phyloP scores from a whole-genome alignment of 1,139 yeast genomes.

The Scheffersomyces insectosa region DNA sequence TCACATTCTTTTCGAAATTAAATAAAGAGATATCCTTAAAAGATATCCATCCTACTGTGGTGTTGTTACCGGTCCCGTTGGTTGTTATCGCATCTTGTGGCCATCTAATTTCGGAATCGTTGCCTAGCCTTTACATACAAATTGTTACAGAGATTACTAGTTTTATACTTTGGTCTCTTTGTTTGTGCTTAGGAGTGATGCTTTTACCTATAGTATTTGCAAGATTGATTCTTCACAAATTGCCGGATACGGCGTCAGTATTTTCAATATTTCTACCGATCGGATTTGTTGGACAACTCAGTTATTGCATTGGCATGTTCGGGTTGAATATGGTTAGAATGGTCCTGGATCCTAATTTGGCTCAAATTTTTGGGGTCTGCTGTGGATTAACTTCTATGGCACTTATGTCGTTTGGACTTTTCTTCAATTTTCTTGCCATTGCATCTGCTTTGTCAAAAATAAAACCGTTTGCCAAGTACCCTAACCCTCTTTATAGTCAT shows the following conservation, averaged over 20 bases:
- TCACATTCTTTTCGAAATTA: conserved; percentile 9
- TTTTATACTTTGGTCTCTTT: conserved; percentile 66
- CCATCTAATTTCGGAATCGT: conserved; percentile 45
- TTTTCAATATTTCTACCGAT: conserved; percentile 62
- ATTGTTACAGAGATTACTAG: conserved; percentile 55
- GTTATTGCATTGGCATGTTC: conserved; percentile 63
- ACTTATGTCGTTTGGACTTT: conserved; percentile 23
- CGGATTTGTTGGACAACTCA: conserved; percentile 78
- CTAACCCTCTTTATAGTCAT: conserved; percentile 13
- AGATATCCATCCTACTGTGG: conserved; percentile 6
- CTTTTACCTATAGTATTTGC: conserved; percentile 55
- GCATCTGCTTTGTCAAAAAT: conserved; percentile 18
- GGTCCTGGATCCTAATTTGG: not conserved
- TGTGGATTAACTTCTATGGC: conserved; percentile 20
- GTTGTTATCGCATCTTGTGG: conserved; percentile 76
- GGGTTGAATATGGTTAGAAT: conserved; percentile 35
- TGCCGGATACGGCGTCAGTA: conserved; percentile 50
- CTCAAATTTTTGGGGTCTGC: not conserved
- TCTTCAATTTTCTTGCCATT: conserved; percentile 21
- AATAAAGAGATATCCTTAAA: conserved; percentile 4
- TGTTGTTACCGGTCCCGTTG: conserved; percentile 71
- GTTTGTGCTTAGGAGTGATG: conserved; percentile 60
- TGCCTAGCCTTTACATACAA: conserved; percentile 43
- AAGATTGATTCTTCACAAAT: conserved; percentile 56
- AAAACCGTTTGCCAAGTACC: conserved; percentile 19